Conservation (phyloP, 73 alveolate species). For the Diophrys sp. region DNA sequence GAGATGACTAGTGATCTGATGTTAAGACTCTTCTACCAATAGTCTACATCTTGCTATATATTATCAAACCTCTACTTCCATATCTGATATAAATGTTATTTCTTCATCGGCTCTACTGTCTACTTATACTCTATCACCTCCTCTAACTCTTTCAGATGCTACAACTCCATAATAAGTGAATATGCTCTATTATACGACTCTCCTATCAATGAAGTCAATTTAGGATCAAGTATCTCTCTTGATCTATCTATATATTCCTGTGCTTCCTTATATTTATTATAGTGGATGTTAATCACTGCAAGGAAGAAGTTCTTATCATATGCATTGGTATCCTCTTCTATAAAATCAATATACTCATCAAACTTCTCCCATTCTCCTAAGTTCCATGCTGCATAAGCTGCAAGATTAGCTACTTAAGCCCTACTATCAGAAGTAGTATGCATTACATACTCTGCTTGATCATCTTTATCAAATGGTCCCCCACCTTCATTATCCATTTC, state of each 20-base stretch:
- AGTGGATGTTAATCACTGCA: slow-evolving; percentile 89
- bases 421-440: slow-evolving; percentile 32
- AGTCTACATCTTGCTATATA: slow-evolving; percentile 80
- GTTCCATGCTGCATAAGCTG: slow-evolving; percentile 92
- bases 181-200: slow-evolving; percentile 96
- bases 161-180: slow-evolving; percentile 78
- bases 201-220: slow-evolving; percentile 85
- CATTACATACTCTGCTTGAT: slow-evolving; percentile 15
- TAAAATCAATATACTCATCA: slow-evolving; percentile 72
- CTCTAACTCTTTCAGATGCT: slow-evolving; percentile 89
- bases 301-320: slow-evolving; percentile 91
- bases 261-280: slow-evolving; percentile 78
- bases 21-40: slow-evolving; percentile 82
- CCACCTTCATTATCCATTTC: slow-evolving; percentile 15
- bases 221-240: slow-evolving; percentile 88
- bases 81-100: slow-evolving; percentile 63
- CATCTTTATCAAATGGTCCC: slow-evolving; percentile 7
- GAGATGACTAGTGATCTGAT: slow-evolving; percentile 75
- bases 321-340: slow-evolving; percentile 68
- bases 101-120: slow-evolving; percentile 59
- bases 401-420: slow-evolving; percentile 67
- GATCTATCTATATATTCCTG: slow-evolving; percentile 81
- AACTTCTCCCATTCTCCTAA: slow-evolving; percentile 95
- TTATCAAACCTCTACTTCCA: slow-evolving; percentile 78
- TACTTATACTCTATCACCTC: slow-evolving; percentile 85